A percentile compares a stretch with the other conserved stretches of the same genome.
Conservation (phyloP, 1,139 yeast genomes). For the Protomyces pachydermus region DNA sequence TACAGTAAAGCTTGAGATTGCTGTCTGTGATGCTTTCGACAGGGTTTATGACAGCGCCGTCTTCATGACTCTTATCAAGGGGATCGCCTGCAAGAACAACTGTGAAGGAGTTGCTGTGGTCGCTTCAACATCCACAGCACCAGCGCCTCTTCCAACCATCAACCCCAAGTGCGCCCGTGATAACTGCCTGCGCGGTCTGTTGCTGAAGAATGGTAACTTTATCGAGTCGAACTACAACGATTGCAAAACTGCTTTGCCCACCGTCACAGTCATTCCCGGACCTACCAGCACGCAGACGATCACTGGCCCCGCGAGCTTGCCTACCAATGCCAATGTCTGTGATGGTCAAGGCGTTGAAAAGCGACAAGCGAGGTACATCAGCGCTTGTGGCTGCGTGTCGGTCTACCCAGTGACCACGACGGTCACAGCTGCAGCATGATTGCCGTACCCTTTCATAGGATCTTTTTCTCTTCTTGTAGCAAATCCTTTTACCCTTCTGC, state of each 20-base stretch:
- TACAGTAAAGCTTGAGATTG: background rate
- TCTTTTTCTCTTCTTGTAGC: too few species aligned
- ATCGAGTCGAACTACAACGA: background rate
- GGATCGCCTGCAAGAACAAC: background rate
- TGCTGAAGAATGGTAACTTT: background rate
- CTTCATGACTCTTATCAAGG: background rate
- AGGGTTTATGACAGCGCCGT: background rate
- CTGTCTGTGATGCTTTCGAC: background rate
- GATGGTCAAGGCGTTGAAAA: background rate
- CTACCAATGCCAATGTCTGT: background rate
- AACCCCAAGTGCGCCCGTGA: background rate
- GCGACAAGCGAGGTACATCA: background rate
- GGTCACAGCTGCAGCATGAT: background rate
- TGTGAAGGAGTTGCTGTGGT: background rate
- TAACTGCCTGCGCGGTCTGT: background rate
- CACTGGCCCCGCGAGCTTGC: background rate
- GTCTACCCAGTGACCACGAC: background rate
- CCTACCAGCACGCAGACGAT: background rate
- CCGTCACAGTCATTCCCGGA: background rate
- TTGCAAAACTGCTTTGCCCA: background rate
- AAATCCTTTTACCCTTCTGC: too few species aligned
- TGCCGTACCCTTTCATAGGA: too few species aligned
- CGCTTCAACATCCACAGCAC: background rate
- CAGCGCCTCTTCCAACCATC: background rate
- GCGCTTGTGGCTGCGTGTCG: background rate